Conservation (phyloP, 495 filamentous ascomycete genomes). For the Neurospora discreta region DNA sequence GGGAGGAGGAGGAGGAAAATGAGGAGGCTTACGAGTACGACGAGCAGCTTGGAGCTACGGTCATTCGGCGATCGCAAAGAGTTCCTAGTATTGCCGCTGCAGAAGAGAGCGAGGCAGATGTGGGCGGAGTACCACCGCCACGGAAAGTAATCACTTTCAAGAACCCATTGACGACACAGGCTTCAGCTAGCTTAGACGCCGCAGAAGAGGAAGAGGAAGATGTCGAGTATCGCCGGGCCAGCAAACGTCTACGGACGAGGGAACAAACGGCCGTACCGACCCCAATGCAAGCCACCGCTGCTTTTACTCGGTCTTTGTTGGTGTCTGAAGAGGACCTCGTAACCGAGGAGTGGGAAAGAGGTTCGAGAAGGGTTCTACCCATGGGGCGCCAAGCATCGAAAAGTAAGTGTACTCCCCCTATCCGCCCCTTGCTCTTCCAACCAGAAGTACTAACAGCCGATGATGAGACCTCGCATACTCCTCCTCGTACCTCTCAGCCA, state of each 20-base stretch:
- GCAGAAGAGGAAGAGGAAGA: not conserved
- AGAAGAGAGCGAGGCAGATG: not conserved
- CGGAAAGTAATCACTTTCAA: not conserved
- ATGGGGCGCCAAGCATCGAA: not conserved
- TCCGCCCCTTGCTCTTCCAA: not conserved
- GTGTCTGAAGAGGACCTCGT: not conserved
- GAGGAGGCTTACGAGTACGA: not conserved
- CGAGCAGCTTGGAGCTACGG: not conserved
- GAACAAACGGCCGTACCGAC: not conserved
- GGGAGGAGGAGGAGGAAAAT: not conserved
- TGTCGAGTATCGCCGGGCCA: not conserved
- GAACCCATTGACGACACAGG: not conserved
- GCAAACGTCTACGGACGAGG: not conserved
- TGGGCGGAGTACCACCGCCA: not conserved
- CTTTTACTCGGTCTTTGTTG: not conserved
- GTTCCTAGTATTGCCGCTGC: not conserved
- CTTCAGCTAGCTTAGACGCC: not conserved
- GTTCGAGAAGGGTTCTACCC: not conserved
- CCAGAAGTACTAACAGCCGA: not conserved
- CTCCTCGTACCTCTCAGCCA: conserved; percentile 14
- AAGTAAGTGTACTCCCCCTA: not conserved
- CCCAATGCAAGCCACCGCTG: not conserved
- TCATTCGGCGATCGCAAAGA: not conserved
- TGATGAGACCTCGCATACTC: conserved; percentile 17
- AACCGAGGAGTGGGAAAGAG: not conserved